Evolutionary conservation across 108 stramenopile genomes (phyloP).

Genomic region (Skeletonema menzelii): DNA sequence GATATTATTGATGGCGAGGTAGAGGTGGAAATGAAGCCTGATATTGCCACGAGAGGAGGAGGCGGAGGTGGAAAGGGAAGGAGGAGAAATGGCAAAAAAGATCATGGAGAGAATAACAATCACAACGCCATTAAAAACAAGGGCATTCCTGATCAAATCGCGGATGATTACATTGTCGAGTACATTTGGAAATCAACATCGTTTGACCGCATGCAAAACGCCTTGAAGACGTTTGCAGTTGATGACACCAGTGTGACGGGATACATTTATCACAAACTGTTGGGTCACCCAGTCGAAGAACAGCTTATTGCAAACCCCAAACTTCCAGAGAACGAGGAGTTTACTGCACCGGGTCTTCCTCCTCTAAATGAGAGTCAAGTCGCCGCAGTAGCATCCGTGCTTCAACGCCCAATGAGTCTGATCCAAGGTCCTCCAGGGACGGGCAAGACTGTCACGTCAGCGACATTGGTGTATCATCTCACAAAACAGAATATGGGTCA

Average conservation of each 20-base stretch:
- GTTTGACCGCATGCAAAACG: slow-evolving; percentile 98
- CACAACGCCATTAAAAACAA: slow-evolving; percentile 4
- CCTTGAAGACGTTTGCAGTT: slow-evolving; percentile 97
- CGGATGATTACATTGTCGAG: slow-evolving; percentile 92
- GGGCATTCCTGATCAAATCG: slow-evolving; percentile 78
- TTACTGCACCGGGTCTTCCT: slow-evolving; percentile 93
- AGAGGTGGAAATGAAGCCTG: slow-evolving; percentile 73
- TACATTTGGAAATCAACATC: slow-evolving; percentile 97
- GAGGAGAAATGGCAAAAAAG: slow-evolving; percentile 21
- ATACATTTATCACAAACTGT: slow-evolving; percentile 96
- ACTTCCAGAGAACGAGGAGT: slow-evolving; percentile 61
- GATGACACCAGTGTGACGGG: slow-evolving; percentile 97
- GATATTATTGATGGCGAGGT: slow-evolving; percentile 92
- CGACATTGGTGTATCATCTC: slow-evolving; percentile 96
- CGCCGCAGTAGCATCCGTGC: slow-evolving; percentile 86
- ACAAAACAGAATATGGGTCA: slow-evolving; percentile 94
- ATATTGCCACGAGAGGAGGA: slow-evolving; percentile 38
- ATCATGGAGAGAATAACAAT: slow-evolving; percentile 6
- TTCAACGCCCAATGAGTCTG: slow-evolving; percentile 91
- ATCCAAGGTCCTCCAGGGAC: slow-evolving; percentile 97
- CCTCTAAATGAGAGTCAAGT: slow-evolving; percentile 95
- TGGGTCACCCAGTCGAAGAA: slow-evolving; percentile 97
- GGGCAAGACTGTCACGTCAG: slow-evolving; percentile 96
- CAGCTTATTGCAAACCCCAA: slow-evolving; percentile 81
- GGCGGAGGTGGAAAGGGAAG: slow-evolving; percentile 11